Evolutionary conservation across 495 filamentous ascomycete species (phyloP), one percentile per base, ranked within the genome.

Genomic region (Penicillium angulare): DNA sequence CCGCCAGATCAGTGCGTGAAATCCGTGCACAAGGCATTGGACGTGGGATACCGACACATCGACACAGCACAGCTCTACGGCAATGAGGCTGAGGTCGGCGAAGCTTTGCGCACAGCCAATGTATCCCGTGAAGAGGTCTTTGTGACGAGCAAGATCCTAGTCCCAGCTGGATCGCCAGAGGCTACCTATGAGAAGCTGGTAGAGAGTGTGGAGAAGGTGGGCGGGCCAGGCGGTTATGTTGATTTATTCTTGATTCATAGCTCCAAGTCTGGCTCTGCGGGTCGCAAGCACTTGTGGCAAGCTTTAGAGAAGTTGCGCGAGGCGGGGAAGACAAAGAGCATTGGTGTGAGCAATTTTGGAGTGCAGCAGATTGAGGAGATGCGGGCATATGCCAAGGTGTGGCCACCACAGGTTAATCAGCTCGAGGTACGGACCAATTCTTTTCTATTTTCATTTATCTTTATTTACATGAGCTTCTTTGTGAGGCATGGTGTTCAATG

Each of bases 301-400:
- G 85, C 82, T 8, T 57, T 89, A 57, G 86, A 88, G 67, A 77
- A 66, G 57, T 57, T 85, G 47, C 64, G 77, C 31, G 69, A 71
- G 39, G 79, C 85, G 50, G 84, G 83, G 8, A 78, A 72, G 44
- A 71, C 78, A 21, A 81, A 74, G 69, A 76, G 67, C 40, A 87
- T 88, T 59, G 86, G 86, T 0, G 86, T 90, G 20, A 85, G 82
- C 61, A 90, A 89, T 57, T 88, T 79, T 59, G 86, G 80, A 2
- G 77, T 81, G 32, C 61, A 69, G 22, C 78, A 84, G 49, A 79
- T 86, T 42, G 78, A 85, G 57, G 77, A 83, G 57, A 66, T 89
- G 77, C 83, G 79, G 66, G 53, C 60, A 10, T 84, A 78, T 66
- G 82, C 84, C 16, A 76, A 75, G 51, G 72, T 81, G 3, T 85